These are phyloP conservation scores for Agaricus subrufescens DNA, from an alignment of 768 basidiomycete genomes.

Conservation along the genomic window DNA sequence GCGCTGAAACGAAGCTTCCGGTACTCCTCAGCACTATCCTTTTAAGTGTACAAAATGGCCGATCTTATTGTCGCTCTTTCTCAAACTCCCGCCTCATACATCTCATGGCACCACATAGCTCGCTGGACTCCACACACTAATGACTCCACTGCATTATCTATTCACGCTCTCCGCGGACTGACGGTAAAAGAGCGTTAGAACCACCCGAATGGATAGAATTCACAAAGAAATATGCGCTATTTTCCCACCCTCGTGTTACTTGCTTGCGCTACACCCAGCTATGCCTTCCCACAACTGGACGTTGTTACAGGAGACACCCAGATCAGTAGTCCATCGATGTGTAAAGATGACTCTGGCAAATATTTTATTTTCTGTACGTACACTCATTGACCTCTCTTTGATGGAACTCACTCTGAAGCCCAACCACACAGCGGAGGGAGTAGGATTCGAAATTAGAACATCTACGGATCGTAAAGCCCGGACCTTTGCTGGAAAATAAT, in stretches of 20 bases:
- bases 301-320: conserved; percentile 35
- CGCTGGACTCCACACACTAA: no score
- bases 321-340: conserved; percentile 45
- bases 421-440: conserved; percentile 30
- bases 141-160: no score
- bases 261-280: conserved; percentile 13
- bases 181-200: no score
- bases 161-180: no score
- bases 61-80: no score
- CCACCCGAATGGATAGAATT: no score
- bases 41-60: no score
- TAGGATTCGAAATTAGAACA: conserved; percentile 45
- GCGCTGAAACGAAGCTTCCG: no score
- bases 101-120: no score
- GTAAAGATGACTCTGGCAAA: conserved; percentile 40
- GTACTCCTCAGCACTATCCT: no score
- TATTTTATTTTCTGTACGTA: conserved; percentile 45
- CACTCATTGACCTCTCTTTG: neutral
- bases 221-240: conserved; percentile 11
- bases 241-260: conserved; percentile 12
- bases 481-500: conserved; percentile 35
- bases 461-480: conserved; percentile 45
- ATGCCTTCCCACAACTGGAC: conserved; percentile 30
- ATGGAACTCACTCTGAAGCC: neutral
- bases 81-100: no score